phyloP scores from a whole-genome alignment of 371 early-diverging fungal species.

The Funneliformis caledonium region DNA sequence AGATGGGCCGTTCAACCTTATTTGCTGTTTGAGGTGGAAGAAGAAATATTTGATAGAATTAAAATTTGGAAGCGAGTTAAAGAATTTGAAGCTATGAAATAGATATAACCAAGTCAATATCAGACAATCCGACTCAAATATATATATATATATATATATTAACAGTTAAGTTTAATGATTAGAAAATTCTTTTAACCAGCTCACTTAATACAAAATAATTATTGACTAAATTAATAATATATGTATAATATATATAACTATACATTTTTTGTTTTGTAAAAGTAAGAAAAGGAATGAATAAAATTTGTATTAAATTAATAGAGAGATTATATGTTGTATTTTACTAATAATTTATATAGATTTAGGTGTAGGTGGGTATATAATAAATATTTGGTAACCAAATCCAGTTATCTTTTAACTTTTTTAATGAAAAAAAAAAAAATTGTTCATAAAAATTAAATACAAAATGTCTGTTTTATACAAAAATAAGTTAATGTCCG shows the following conservation, averaged over 20 bases:
- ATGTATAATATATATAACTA: not conserved
- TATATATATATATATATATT: not conserved
- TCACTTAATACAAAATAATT: not conserved
- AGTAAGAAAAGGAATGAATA: not conserved
- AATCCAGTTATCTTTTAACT: too few relatives aligned
- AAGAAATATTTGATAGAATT: slow-evolving; percentile 34
- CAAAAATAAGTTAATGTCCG: not conserved
- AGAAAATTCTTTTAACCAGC: not conserved
- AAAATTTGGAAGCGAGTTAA: slow-evolving; percentile 30
- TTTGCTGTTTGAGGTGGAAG: slow-evolving; percentile 31
- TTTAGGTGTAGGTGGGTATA: too few relatives aligned
- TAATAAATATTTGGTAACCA: too few relatives aligned
- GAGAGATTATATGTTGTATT: too few relatives aligned
- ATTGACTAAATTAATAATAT: too few relatives aligned
- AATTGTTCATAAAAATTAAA: not conserved
- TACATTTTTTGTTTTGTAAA: not conserved
- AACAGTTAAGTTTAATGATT: not conserved
- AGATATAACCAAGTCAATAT: not conserved
- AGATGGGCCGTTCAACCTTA: slow-evolving; percentile 15
- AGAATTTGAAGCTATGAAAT: slow-evolving; percentile 18
- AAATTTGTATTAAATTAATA: too few relatives aligned
- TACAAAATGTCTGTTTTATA: not conserved
- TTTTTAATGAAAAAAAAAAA: too few relatives aligned
- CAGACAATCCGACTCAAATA: not conserved
- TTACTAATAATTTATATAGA: too few relatives aligned